Percentiles rank a stretch among this genome's conserved stretches.
Evolutionary conservation across 1,284 basidiomycete species (phyloP).

Genomic region (Puccinia polysora): DNA sequence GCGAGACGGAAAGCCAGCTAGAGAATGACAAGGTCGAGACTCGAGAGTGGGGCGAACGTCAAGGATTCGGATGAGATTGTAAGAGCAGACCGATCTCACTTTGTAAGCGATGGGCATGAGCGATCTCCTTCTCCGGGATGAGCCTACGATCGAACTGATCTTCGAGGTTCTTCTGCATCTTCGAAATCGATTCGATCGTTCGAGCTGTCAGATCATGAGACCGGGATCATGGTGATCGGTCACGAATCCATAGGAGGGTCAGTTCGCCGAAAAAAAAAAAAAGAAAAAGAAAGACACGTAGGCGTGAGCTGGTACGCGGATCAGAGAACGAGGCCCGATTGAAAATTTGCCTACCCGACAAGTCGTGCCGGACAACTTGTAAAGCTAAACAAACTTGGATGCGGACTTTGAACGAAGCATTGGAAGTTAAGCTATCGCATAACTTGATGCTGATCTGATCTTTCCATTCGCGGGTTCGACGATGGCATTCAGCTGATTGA

Average conservation of each 20-base stretch:
- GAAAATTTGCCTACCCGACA: conserved; percentile 1
- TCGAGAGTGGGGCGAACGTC: neutral
- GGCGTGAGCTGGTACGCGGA: too few species aligned
- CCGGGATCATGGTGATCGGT: neutral
- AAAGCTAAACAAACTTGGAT: conserved; percentile 36
- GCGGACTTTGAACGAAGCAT: conserved; percentile 32
- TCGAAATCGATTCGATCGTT: neutral
- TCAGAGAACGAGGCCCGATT: too few species aligned
- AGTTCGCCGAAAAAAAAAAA: neutral
- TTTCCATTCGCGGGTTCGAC: neutral
- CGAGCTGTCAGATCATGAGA: neutral
- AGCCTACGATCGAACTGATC: neutral
- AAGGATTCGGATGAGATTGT: too few species aligned
- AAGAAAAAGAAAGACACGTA: neutral
- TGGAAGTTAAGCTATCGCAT: neutral
- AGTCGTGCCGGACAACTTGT: neutral
- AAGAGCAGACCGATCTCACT: conserved; percentile 3
- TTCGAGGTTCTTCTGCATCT: neutral
- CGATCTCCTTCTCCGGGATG: conserved; percentile 26
- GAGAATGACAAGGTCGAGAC: too few species aligned
- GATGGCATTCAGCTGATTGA: neutral
- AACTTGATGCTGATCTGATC: neutral
- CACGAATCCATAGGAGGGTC: neutral
- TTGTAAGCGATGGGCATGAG: conserved; percentile 28
- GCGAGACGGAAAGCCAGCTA: too few species aligned